Evolutionary conservation across 2,329 filamentous ascomycete genomes (phyloP).

Genomic region (Lasiodiplodia sp.): DNA sequence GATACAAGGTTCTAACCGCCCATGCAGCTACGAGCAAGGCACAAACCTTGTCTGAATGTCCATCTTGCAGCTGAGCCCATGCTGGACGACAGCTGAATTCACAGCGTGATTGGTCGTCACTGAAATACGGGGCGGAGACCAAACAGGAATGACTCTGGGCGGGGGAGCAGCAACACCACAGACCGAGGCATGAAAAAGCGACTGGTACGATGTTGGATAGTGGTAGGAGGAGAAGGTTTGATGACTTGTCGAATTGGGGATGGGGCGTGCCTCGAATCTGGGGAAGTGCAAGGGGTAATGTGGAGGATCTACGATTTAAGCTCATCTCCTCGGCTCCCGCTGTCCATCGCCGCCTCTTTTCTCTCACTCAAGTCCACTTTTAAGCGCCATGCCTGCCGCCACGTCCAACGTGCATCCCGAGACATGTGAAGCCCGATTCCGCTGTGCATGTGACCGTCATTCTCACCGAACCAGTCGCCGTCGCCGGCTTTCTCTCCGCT

Average conservation of each 20-base stretch:
- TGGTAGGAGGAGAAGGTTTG: constrained; percentile 18
- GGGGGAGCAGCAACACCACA: not conserved
- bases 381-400: not conserved
- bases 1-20: not conserved
- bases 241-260: constrained; percentile 13
- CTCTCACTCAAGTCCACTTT: not conserved
- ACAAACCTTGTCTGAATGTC: not conserved
- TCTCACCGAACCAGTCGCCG: not conserved
- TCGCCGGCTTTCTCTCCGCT: not conserved
- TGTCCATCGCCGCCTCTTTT: not conserved
- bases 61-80: not conserved
- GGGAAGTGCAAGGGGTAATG: constrained; percentile 27
- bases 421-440: constrained; percentile 2
- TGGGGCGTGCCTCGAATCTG: constrained; percentile 14
- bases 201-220: not conserved
- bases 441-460: not conserved
- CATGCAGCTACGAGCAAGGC: not conserved
- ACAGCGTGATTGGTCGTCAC: not conserved
- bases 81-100: not conserved
- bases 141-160: constrained; percentile 1
- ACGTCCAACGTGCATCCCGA: constrained; percentile 5
- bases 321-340: constrained; percentile 15
- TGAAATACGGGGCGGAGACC: not conserved
- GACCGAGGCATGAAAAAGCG: constrained; percentile 5
- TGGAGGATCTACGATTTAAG: constrained; percentile 29